These are phyloP conservation scores for Sclerotinia trifoliorum DNA, from an alignment of 2,329 filamentous ascomycete genomes.

Conservation along the genomic window DNA sequence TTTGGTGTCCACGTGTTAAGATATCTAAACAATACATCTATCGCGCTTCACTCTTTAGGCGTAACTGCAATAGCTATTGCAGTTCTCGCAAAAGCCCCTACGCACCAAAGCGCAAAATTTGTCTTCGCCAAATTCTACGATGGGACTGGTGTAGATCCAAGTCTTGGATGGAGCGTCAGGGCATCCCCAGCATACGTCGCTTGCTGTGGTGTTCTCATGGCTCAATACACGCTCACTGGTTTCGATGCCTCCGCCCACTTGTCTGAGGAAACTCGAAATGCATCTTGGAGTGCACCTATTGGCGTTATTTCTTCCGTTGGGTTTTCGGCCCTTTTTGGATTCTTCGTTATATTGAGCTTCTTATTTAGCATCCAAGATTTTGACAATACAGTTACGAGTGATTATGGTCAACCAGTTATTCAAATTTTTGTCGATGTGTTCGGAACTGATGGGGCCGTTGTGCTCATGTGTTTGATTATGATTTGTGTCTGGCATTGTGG, in stretches of 20 bases:
- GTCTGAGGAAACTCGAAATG: conserved; percentile 56
- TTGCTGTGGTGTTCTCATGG: conserved; percentile 52
- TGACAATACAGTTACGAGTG: conserved; percentile 46
- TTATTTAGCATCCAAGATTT: conserved; percentile 61
- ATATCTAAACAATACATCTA: conserved; percentile 57
- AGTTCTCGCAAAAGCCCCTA: conserved; percentile 56
- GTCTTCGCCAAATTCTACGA: conserved; percentile 56
- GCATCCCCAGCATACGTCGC: conserved; percentile 56
- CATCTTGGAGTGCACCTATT: conserved; percentile 56
- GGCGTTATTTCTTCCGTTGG: conserved; percentile 57
- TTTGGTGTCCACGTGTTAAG: conserved; percentile 56
- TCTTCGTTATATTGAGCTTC: conserved; percentile 57
- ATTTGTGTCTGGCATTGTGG: conserved; percentile 62
- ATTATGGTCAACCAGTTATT: conserved; percentile 53
- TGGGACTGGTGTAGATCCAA: conserved; percentile 45
- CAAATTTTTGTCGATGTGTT: conserved; percentile 59
- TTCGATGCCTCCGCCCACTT: conserved; percentile 58
- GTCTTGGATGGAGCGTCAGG: conserved; percentile 52
- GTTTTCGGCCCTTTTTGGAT: conserved; percentile 56
- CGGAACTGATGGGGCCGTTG: conserved; percentile 55
- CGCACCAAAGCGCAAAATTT: conserved; percentile 53
- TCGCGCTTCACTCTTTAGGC: conserved; percentile 54
- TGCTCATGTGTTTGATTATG: conserved; percentile 55
- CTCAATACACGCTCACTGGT: conserved; percentile 54
- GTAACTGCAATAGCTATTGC: conserved; percentile 54